phyloP scores from a whole-genome alignment of 208 protist species.

The Trypanosoma vivax region DNA sequence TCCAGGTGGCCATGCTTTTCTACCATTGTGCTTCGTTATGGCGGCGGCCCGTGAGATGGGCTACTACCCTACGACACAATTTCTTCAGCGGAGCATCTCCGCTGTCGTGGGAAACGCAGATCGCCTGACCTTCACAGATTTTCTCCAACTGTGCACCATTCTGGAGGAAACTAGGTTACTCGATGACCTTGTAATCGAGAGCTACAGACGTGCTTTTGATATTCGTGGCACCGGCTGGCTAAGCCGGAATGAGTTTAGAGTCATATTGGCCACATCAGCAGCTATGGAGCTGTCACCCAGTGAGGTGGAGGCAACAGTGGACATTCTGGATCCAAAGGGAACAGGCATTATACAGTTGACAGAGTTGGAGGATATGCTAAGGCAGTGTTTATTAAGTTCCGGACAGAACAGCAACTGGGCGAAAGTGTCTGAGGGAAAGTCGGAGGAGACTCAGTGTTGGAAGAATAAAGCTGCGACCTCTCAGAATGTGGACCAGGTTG shows the following conservation, averaged over 20 bases:
- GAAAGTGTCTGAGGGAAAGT: neutral
- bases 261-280: conserved; percentile 24
- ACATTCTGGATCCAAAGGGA: conserved; percentile 49
- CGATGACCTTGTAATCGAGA: neutral
- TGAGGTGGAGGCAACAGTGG: conserved; percentile 50
- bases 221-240: conserved; percentile 28
- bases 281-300: conserved; percentile 22
- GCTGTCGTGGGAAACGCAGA: conserved; percentile 9
- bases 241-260: conserved; percentile 29
- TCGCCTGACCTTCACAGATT: conserved; percentile 28
- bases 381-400: conserved; percentile 3
- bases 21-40: conserved; percentile 29
- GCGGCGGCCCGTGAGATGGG: conserved; percentile 42
- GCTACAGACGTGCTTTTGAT: conserved; percentile 14
- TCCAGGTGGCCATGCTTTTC: conserved; percentile 25
- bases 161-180: conserved; percentile 18
- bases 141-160: conserved; percentile 52
- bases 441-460: no score
- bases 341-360: conserved; percentile 19
- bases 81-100: conserved; percentile 18
- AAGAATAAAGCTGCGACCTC: no score
- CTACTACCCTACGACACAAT: conserved; percentile 43
- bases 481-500: no score
- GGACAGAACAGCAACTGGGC: neutral
- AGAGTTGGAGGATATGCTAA: conserved; percentile 10